These are phyloP conservation scores for Trichosanthes cucumerina DNA, from an alignment of 306 rosid genomes.

Conservation along the genomic window DNA sequence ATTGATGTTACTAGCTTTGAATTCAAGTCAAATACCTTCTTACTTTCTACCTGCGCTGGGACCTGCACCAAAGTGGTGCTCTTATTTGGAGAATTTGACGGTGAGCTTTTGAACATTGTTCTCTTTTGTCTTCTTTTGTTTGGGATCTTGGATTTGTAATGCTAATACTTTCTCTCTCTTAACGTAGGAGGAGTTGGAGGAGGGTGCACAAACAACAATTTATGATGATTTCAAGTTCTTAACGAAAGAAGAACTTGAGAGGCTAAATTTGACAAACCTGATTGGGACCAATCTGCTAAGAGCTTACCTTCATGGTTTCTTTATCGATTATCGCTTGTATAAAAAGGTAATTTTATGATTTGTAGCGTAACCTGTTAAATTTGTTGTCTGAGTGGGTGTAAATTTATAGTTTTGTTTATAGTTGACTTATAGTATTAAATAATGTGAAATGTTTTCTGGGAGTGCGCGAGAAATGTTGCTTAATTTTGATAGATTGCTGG, in stretches of 20 bases:
- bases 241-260: constrained; percentile 84
- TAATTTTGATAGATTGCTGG: neutral
- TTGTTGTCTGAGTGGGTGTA: neutral
- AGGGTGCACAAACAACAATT: constrained; percentile 50
- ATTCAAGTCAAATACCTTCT: constrained; percentile 75
- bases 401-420: neutral
- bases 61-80: constrained; percentile 98
- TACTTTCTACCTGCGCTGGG: constrained; percentile 88
- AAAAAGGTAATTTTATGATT: constrained; percentile 42
- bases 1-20: constrained; percentile 78
- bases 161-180: neutral
- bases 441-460: neutral
- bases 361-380: constrained; percentile 5
- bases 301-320: constrained; percentile 91
- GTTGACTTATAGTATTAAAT: neutral
- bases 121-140: constrained; percentile 12
- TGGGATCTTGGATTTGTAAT: neutral
- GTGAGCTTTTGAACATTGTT: constrained; percentile 31
- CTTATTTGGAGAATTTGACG: constrained; percentile 73
- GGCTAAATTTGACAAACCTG: constrained; percentile 58
- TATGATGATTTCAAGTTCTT: constrained; percentile 68
- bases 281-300: constrained; percentile 69
- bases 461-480: neutral
- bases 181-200: constrained; percentile 86
- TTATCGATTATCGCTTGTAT: constrained; percentile 50